Evolutionary conservation across 371 early-diverging fungal species (phyloP), one percentile per base, ranked within the genome.

Genomic region (Circinella minor): DNA sequence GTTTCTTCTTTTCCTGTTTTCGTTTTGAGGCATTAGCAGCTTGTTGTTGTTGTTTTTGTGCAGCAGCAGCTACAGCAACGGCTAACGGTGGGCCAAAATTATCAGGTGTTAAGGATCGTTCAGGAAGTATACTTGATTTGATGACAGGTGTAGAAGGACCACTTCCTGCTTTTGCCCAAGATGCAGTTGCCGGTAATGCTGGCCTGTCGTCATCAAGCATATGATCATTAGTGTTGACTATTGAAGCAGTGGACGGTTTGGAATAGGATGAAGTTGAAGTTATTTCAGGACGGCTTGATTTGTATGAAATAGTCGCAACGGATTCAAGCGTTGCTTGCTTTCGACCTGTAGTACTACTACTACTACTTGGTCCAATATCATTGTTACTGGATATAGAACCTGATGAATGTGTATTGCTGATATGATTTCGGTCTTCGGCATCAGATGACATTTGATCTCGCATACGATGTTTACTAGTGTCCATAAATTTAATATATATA

Each of bases 171-270:
- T 84, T 86, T 11, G 85, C 90, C 90, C 90, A 90, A 0, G 90
- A 88, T 4, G 90, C 90, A 4, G 88, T 87, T 6, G 86, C 85
- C 4, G 90, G 90, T 47, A 90, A 69, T 15, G 90, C 90, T 7
- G 89, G 86, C 34, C 81, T 78, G 15, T 84, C 84, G 3, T 84
- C 82, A 4, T 76, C 75, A 13, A 38, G 49, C 9, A 38, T 49
- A 61, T 54, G 37, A 36, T 65, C 60, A 17, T 55, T 10, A 3
- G 47, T 48, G 36, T 49, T 62, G 36, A 60, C 57, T 18, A 67
- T 61, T 46, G 63, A 4, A 43, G 68, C 51, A 43, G 27, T 27
- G 27, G 27, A 27, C 2, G 43, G 43, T 70, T 67, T 54, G 38
- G 68, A 46, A 8, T 51, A 17, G 3, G 70, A 61, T 20, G 54